These are phyloP conservation scores for Xerocomus brunneocitrinus DNA, from an alignment of 768 basidiomycete genomes.

Conservation along the genomic window DNA sequence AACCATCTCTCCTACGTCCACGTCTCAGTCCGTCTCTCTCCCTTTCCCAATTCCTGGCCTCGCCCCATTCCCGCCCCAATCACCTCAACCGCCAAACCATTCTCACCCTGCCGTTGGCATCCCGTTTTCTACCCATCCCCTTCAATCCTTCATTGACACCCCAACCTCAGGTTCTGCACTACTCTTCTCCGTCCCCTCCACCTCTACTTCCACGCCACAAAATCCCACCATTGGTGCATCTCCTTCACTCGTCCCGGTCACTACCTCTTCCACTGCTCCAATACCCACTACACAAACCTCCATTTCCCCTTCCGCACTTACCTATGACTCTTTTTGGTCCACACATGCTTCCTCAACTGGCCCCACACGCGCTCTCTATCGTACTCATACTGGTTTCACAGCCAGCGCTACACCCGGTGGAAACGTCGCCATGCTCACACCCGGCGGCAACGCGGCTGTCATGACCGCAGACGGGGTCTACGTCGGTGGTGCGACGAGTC, in stretches of 20 bases:
- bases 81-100: constrained; percentile 6
- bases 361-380: constrained; percentile 26
- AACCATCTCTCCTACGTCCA: not conserved
- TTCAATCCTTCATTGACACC: not conserved
- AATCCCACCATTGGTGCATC: not conserved
- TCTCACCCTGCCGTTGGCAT: constrained; percentile 3
- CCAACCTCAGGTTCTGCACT: not conserved
- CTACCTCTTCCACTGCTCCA: constrained; percentile 3
- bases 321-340: constrained; percentile 65
- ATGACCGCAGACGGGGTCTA: constrained; percentile 32
- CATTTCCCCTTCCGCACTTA: constrained; percentile 33
- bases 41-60: not conserved
- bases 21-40: not conserved
- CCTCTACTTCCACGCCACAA: not conserved
- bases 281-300: constrained; percentile 4
- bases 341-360: constrained; percentile 38
- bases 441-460: constrained; percentile 28
- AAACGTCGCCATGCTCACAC: constrained; percentile 31
- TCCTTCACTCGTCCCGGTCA: not conserved
- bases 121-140: not conserved
- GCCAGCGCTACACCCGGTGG: constrained; percentile 22
- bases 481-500: constrained; percentile 22
- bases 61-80: not conserved
- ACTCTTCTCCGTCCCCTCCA: not conserved
- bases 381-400: constrained; percentile 28